Conservation (phyloP, 2,329 filamentous ascomycete species). For the Proliferodiscus dingleyae region DNA sequence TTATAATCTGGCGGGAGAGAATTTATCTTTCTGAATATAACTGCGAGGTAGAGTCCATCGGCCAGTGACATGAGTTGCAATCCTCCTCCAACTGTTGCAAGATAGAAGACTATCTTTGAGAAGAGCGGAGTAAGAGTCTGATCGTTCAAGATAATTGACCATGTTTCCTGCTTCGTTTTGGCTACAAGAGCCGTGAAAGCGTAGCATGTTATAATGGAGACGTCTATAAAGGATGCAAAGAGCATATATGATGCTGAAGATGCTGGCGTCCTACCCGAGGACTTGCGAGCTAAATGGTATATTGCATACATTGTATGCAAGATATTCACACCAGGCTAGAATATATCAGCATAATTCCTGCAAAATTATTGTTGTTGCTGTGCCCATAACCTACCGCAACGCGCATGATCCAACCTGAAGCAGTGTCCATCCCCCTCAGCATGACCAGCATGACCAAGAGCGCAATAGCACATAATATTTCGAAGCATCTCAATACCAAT, state of each 20-base stretch:
- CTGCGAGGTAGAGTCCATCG: constrained; percentile 68
- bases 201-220: constrained; percentile 50
- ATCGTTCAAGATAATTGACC: constrained; percentile 64
- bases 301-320: constrained; percentile 71
- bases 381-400: constrained; percentile 56
- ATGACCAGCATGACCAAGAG: constrained; percentile 73
- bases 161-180: constrained; percentile 39
- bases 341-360: constrained; percentile 18
- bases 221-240: constrained; percentile 72
- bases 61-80: constrained; percentile 67
- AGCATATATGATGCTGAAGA: constrained; percentile 87
- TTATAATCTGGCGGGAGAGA: constrained; percentile 91
- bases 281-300: constrained; percentile 70
- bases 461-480: constrained; percentile 65
- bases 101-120: constrained; percentile 63
- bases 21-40: constrained; percentile 78
- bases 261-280: constrained; percentile 65
- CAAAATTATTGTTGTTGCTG: background rate
- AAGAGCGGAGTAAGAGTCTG: constrained; percentile 53
- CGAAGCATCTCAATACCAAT: constrained; percentile 60
- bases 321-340: constrained; percentile 69
- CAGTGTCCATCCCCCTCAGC: constrained; percentile 60
- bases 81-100: constrained; percentile 56
- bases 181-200: constrained; percentile 48
- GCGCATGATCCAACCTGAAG: constrained; percentile 70